phyloP scores from a whole-genome alignment of 495 filamentous ascomycete genomes.

The Pseudoneurospora amorphoporcata region DNA sequence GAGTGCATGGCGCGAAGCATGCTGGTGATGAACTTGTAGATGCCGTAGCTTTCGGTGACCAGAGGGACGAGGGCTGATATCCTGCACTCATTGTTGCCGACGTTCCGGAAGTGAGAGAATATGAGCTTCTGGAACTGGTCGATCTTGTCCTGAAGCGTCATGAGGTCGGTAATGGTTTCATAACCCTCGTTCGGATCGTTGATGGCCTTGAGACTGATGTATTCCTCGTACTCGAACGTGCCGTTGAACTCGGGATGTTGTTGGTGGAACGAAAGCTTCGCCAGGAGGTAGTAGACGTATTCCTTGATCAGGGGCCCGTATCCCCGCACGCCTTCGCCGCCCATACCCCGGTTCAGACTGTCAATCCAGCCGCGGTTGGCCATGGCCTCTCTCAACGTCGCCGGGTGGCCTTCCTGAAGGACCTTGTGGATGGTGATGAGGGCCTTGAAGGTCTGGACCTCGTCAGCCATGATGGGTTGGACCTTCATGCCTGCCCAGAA shows the following conservation, averaged over 20 bases:
- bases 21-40: slow-evolving; percentile 92
- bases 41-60: slow-evolving; percentile 96
- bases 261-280: slow-evolving; percentile 87
- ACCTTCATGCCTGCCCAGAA: slow-evolving; percentile 99
- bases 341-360: slow-evolving; percentile 75
- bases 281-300: slow-evolving; percentile 88
- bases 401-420: slow-evolving; percentile 88
- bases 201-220: slow-evolving; percentile 94
- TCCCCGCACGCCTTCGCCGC: slow-evolving; percentile 78
- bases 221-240: slow-evolving; percentile 98
- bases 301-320: slow-evolving; percentile 88
- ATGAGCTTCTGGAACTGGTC: slow-evolving; percentile 97
- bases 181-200: slow-evolving; percentile 99
- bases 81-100: slow-evolving; percentile 89
- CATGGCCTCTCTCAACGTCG: slow-evolving; percentile 80
- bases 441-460: slow-evolving; percentile 89
- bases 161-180: slow-evolving; percentile 92
- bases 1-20: slow-evolving; percentile 96
- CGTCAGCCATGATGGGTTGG: slow-evolving; percentile 93
- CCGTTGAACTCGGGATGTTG: slow-evolving; percentile 98
- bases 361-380: slow-evolving; percentile 84
- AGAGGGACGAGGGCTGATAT: slow-evolving; percentile 89
- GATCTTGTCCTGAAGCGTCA: slow-evolving; percentile 95
- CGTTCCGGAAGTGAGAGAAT: slow-evolving; percentile 86
- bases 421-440: slow-evolving; percentile 93